Evolutionary conservation across 371 early-diverging fungal species (phyloP).

Genomic region (Chytridiales sp.): DNA sequence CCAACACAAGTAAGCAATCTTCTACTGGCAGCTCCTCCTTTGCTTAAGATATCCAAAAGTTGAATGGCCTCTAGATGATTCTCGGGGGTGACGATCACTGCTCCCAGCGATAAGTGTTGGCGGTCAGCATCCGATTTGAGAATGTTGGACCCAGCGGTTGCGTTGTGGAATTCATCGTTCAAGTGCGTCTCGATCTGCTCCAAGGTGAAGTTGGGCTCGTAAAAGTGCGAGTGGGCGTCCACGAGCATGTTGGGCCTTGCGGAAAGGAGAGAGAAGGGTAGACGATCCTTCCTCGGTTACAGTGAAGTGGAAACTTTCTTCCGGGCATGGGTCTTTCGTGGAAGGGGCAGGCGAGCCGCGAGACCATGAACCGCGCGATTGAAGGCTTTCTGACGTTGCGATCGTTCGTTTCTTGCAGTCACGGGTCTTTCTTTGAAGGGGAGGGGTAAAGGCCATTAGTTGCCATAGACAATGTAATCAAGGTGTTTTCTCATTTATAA

Average conservation of each 20-base stretch:
- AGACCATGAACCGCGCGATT: too few species aligned
- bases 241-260: too few species aligned
- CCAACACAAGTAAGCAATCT: constrained; percentile 26
- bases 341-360: too few species aligned
- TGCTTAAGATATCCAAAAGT: constrained; percentile 14
- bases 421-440: neutral
- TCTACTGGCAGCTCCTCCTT: neutral
- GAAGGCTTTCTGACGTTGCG: too few species aligned
- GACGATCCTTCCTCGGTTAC: too few species aligned
- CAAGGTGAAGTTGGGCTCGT: constrained; percentile 24
- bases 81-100: constrained; percentile 35
- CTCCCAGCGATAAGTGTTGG: neutral
- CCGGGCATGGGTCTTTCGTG: neutral
- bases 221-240: constrained; percentile 41
- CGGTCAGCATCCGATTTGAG: neutral
- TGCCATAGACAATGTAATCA: too few species aligned
- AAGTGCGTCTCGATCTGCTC: constrained; percentile 8
- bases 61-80: constrained; percentile 2
- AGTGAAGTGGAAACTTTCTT: constrained; percentile 1
- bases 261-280: too few species aligned
- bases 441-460: too few species aligned
- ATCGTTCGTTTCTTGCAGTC: neutral
- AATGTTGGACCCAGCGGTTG: too few species aligned
- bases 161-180: neutral
- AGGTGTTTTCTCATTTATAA: too few species aligned